A percentile compares a stretch with the other conserved stretches of the same genome.
Conservation (phyloP, 495 filamentous ascomycete species). For the Hypoxylon subgilvum region DNA sequence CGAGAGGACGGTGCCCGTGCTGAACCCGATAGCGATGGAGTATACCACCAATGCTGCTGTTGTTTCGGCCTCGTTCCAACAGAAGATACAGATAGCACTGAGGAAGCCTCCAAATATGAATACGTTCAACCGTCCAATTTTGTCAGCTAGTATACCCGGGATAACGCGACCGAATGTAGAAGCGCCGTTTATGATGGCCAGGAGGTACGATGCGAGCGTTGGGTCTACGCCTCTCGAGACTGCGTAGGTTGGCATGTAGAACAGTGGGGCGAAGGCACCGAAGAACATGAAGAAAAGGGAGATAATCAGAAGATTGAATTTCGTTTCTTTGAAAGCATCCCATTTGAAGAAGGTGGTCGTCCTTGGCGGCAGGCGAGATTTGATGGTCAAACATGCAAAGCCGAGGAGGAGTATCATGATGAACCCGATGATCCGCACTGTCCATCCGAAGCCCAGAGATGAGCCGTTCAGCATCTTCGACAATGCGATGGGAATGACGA, state of each 20-base stretch:
- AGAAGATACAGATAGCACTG: slow-evolving; percentile 52
- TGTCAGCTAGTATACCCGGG: slow-evolving; percentile 61
- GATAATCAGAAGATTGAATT: slow-evolving; percentile 47
- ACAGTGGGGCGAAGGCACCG: slow-evolving; percentile 63
- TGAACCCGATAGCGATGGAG: slow-evolving; percentile 50
- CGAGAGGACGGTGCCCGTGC: slow-evolving; percentile 55
- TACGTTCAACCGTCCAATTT: slow-evolving; percentile 59
- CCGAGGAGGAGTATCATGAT: slow-evolving; percentile 55
- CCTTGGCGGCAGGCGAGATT: slow-evolving; percentile 53
- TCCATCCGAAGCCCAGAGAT: slow-evolving; percentile 64
- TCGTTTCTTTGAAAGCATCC: slow-evolving; percentile 47
- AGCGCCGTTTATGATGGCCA: slow-evolving; percentile 59
- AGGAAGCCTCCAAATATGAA: slow-evolving; percentile 42
- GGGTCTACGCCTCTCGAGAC: slow-evolving; percentile 52
- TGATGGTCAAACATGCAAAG: slow-evolving; percentile 51
- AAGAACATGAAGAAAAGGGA: slow-evolving; percentile 54
- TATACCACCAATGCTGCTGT: slow-evolving; percentile 48
- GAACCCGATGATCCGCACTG: slow-evolving; percentile 64
- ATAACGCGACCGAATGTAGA: slow-evolving; percentile 65
- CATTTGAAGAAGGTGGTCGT: slow-evolving; percentile 50
- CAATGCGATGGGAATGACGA: slow-evolving; percentile 56
- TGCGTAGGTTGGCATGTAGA: slow-evolving; percentile 63
- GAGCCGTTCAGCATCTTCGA: slow-evolving; percentile 49
- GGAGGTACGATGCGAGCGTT: slow-evolving; percentile 60
- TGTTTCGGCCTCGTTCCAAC: slow-evolving; percentile 42